These are phyloP conservation scores for Talaromyces atroroseus DNA, from an alignment of 2,329 filamentous ascomycete genomes.

Conservation along the genomic window DNA sequence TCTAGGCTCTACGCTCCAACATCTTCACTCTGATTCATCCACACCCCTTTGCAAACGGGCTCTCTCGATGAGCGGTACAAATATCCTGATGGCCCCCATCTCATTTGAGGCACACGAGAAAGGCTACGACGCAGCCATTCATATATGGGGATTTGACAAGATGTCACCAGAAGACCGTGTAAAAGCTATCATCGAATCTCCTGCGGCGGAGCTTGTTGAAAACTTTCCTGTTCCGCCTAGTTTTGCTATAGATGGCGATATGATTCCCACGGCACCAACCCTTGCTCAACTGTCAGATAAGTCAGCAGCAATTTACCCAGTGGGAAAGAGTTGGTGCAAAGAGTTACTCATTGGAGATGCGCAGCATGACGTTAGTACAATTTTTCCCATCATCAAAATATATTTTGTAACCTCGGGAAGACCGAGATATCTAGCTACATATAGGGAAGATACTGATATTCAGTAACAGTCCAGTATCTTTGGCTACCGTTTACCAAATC, in stretches of 20 bases:
- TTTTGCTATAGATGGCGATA: constrained; percentile 41
- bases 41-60: constrained; percentile 38
- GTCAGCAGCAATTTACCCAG: constrained; percentile 26
- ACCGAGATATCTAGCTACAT: not conserved
- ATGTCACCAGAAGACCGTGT: constrained; percentile 37
- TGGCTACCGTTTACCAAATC: constrained; percentile 24
- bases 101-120: constrained; percentile 36
- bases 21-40: constrained; percentile 31
- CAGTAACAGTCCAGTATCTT: constrained; percentile 24
- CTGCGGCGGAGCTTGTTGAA: constrained; percentile 38
- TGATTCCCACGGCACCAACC: constrained; percentile 27
- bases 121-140: constrained; percentile 37
- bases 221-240: constrained; percentile 33
- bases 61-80: constrained; percentile 41
- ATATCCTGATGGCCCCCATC: constrained; percentile 38
- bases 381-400: constrained; percentile 3
- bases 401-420: constrained; percentile 6
- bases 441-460: not conserved
- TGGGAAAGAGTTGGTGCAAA: constrained; percentile 43
- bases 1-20: constrained; percentile 23
- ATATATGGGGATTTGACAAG: constrained; percentile 36
- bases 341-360: constrained; percentile 46
- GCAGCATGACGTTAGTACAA: constrained; percentile 44
- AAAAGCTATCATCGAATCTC: constrained; percentile 35
- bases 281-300: constrained; percentile 20